Conservation (phyloP, 225 moss, liverwort and hornwort species). For the Ulota crispa region DNA sequence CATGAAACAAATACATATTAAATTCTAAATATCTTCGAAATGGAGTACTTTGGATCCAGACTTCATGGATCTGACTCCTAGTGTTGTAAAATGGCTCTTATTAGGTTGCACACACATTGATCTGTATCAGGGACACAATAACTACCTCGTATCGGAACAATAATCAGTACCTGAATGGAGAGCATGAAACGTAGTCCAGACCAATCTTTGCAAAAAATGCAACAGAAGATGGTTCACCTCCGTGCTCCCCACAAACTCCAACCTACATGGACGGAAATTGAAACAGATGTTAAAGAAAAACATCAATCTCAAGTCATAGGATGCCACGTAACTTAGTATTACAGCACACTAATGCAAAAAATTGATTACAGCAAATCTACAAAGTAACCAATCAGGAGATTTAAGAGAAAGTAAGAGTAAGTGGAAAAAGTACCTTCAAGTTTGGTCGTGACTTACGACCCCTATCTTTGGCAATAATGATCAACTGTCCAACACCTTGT, state of each 20-base stretch:
- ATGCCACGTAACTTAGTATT: not conserved
- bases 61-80: too few relatives aligned
- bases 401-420: not conserved
- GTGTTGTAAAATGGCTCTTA: too few relatives aligned
- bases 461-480: constrained; percentile 71
- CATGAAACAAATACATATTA: too few relatives aligned
- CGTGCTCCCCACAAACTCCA: constrained; percentile 96
- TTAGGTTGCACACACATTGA: not conserved
- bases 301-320: not conserved
- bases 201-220: constrained; percentile 75
- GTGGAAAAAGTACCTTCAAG: constrained; percentile 56
- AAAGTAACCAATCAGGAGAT: not conserved
- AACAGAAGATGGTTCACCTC: constrained; percentile 89
- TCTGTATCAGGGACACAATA: not conserved
- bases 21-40: too few relatives aligned
- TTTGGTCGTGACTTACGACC: constrained; percentile 70
- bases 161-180: constrained; percentile 75
- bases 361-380: not conserved
- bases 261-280: constrained; percentile 39
- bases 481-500: constrained; percentile 85
- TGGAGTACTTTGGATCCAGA: too few relatives aligned
- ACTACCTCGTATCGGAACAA: not conserved
- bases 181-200: constrained; percentile 91
- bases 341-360: not conserved
- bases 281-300: not conserved